Evolutionary conservation across 2,329 filamentous ascomycete genomes (phyloP).

Genomic region (Fusarium avenaceum): DNA sequence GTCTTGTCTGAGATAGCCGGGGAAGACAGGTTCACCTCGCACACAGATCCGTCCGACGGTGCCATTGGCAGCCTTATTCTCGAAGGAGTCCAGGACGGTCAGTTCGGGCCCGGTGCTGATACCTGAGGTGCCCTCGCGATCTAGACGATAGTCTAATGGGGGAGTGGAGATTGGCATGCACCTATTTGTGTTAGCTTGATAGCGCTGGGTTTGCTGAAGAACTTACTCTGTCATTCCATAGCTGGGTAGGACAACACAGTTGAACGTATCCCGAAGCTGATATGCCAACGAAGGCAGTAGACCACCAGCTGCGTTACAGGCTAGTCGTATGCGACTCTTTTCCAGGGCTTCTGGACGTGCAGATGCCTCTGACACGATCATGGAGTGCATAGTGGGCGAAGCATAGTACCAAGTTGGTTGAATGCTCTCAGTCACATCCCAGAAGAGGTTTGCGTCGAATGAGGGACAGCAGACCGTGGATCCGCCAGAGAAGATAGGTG

Average conservation of each 20-base stretch:
- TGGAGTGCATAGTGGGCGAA: slow-evolving; percentile 14
- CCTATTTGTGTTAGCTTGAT: not conserved
- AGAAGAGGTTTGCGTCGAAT: slow-evolving; percentile 17
- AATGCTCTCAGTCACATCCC: slow-evolving; percentile 11
- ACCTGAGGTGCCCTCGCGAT: slow-evolving; percentile 16
- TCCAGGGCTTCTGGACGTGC: not conserved
- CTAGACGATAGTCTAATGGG: slow-evolving; percentile 8
- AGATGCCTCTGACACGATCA: slow-evolving; percentile 13
- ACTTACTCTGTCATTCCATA: slow-evolving; percentile 30
- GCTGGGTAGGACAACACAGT: slow-evolving; percentile 12
- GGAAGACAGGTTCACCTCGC: slow-evolving; percentile 13
- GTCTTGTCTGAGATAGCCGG: not conserved
- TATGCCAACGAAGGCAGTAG: not conserved
- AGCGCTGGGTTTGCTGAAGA: accelerated
- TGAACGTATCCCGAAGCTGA: not conserved
- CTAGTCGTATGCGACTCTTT: slow-evolving; percentile 5
- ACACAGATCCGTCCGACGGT: slow-evolving; percentile 16
- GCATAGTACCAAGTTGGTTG: slow-evolving; percentile 26
- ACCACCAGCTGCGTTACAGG: slow-evolving; percentile 17
- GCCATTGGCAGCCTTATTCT: not conserved
- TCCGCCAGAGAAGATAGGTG: not conserved
- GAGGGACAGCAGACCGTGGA: slow-evolving; percentile 19
- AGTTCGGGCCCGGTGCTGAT: slow-evolving; percentile 19
- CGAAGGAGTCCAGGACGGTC: slow-evolving; percentile 12
- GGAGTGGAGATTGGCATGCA: slow-evolving; percentile 18